Percentiles rank a stretch among this genome's conserved stretches.
Evolutionary conservation across 306 rosid genomes (phyloP).

Genomic region (Vigna unguiculata): DNA sequence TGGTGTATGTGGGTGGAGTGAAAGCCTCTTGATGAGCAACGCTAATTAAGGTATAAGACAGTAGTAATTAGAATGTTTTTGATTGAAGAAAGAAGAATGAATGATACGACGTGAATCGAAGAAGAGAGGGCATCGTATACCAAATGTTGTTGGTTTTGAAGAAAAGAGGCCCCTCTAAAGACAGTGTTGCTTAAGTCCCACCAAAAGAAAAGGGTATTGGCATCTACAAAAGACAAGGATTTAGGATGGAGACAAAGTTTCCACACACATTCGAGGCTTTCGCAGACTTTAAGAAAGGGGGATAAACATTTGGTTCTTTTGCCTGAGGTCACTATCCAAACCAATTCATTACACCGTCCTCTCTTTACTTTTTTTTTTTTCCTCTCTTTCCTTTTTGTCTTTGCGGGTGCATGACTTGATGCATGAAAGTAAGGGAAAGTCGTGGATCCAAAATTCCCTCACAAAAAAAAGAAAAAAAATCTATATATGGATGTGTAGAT

Average conservation of each 20-base stretch:
- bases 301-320: conserved; percentile 57
- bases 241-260: conserved; percentile 81
- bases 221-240: conserved; percentile 82
- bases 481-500: conserved; percentile 25
- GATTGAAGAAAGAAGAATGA: not conserved
- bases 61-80: not conserved
- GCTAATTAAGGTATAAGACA: not conserved
- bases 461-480: conserved; percentile 2
- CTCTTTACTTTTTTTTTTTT: conserved; percentile 21
- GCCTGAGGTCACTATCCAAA: conserved; percentile 59
- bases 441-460: conserved; percentile 56
- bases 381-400: conserved; percentile 3
- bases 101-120: conserved; percentile 26
- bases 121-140: conserved; percentile 44
- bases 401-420: conserved; percentile 29
- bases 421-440: conserved; percentile 88
- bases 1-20: not conserved
- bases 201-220: conserved; percentile 58
- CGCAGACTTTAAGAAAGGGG: conserved; percentile 77
- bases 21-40: not conserved
- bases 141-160: conserved; percentile 25
- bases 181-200: conserved; percentile 54
- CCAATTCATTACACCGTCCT: conserved; percentile 27
- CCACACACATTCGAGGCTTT: conserved; percentile 73
- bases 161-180: conserved; percentile 41